A percentile compares a stretch with the other conserved stretches of the same genome.
Conservation (phyloP, 2,329 filamentous ascomycete genomes). For the Colletotrichum echinochloae region DNA sequence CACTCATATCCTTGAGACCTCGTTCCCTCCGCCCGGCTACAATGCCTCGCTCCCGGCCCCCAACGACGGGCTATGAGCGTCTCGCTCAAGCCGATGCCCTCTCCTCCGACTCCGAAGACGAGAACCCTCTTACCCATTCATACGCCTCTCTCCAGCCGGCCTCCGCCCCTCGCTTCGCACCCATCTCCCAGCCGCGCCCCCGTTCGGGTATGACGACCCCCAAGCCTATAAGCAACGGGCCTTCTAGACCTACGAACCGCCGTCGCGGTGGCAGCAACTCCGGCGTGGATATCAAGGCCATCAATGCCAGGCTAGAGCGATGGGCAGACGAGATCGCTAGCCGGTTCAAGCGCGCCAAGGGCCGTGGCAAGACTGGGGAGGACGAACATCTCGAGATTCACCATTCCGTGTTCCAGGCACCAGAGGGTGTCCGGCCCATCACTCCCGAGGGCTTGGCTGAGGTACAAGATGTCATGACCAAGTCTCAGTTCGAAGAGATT, state of each 20-base stretch:
- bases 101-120: slow-evolving; percentile 77
- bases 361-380: slow-evolving; percentile 79
- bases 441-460: slow-evolving; percentile 79
- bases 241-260: slow-evolving; percentile 55
- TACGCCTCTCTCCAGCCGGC: slow-evolving; percentile 68
- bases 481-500: slow-evolving; percentile 85
- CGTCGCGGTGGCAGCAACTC: slow-evolving; percentile 75
- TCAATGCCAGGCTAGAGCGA: slow-evolving; percentile 92
- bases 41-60: slow-evolving; percentile 77
- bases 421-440: slow-evolving; percentile 85
- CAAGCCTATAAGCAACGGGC: slow-evolving; percentile 53
- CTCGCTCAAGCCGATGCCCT: slow-evolving; percentile 84
- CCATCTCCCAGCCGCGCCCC: slow-evolving; percentile 70
- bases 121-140: slow-evolving; percentile 67
- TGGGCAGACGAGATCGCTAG: slow-evolving; percentile 99
- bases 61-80: slow-evolving; percentile 86
- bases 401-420: slow-evolving; percentile 95
- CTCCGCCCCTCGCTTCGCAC: slow-evolving; percentile 73
- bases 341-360: slow-evolving; percentile 89
- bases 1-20: neutral
- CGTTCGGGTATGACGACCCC: slow-evolving; percentile 71
- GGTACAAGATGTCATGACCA: slow-evolving; percentile 76
- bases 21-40: slow-evolving; percentile 43
- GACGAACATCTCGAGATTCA: slow-evolving; percentile 95
- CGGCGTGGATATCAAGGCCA: slow-evolving; percentile 96